Conservation (phyloP, 208 protist species). For the Leishmania braziliensis region DNA sequence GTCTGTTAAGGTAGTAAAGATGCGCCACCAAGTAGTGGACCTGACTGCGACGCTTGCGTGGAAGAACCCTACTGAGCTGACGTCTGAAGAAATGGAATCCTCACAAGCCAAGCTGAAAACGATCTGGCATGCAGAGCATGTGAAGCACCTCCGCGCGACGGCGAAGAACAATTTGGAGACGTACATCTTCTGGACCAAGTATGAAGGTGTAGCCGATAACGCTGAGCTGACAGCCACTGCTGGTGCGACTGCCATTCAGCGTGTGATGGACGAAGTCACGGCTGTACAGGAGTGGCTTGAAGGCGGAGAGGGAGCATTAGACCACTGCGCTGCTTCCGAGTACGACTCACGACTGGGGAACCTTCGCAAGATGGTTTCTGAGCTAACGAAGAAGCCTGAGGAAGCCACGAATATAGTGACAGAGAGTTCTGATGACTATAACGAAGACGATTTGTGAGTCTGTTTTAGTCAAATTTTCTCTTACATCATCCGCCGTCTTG, state of each 20-base stretch:
- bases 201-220: conserved; percentile 70
- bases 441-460: conserved; percentile 3
- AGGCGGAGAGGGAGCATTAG: conserved; percentile 65
- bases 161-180: conserved; percentile 87
- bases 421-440: not conserved
- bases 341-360: conserved; percentile 51
- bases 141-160: conserved; percentile 54
- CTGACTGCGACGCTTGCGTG: conserved; percentile 42
- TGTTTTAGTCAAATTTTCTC: not conserved
- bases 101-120: conserved; percentile 44
- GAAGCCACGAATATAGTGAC: conserved; percentile 1
- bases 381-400: conserved; percentile 17
- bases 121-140: conserved; percentile 59
- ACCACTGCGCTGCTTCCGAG: conserved; percentile 52
- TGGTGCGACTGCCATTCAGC: conserved; percentile 31
- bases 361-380: conserved; percentile 49
- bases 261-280: conserved; percentile 32
- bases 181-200: conserved; percentile 79
- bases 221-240: conserved; percentile 17
- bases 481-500: not conserved
- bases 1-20: conserved; percentile 28
- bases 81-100: conserved; percentile 29
- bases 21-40: conserved; percentile 36
- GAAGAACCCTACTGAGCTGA: conserved; percentile 39
- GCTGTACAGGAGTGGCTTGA: conserved; percentile 73